Evolutionary conservation across 371 early-diverging fungal genomes (phyloP), one percentile per base, ranked within the genome.

Genomic region (Phascolomyces articulosus): DNA sequence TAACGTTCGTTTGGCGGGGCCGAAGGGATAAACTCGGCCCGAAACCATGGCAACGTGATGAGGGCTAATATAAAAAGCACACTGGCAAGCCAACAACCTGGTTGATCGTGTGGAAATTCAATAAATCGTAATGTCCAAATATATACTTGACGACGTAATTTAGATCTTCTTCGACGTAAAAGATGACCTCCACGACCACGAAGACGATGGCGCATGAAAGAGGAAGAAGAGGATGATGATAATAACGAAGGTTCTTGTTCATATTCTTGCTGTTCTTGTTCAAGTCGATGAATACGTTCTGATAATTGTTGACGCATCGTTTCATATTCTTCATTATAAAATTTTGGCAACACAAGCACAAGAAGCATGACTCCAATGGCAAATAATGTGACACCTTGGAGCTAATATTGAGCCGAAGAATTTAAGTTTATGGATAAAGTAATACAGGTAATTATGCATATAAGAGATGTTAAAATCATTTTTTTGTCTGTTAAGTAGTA

Each of bases 11-110:
- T 65, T 9, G 72, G 62, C 2, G 61, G 61, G 8, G 68, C 65
- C 1, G 84, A 77, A 0, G 87, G 87, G n/a, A 87, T 78, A 62
- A 87, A 83, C 13, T 84, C 74, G 11, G 83, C 84, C 41, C 77
- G 68, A 59, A 78, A 85, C 73, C 83, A 84, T 9, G 85, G 87
- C 9, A 82, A 53, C 0, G 82, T 74, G 24, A 84, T 64, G 27
- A 85, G 58, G 70, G 87, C 63, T 31, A 87, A 60, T 38, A 82
- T 67, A 58, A 77, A 82, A 21, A 72, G 55, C 41, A 82, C 71
- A 4, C 80, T 77, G 15, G 72, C 68, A 63, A 79, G 72, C 80
- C 85, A 85, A 34, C 83, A 66, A 3, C 68, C 58, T 2, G 78
- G 75, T 29, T 64, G 72, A 0, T 66, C 62, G 40, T 66, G 60